These are phyloP conservation scores for Lachnellula subtilissima DNA, from an alignment of 2,329 filamentous ascomycete genomes.

Conservation along the genomic window DNA sequence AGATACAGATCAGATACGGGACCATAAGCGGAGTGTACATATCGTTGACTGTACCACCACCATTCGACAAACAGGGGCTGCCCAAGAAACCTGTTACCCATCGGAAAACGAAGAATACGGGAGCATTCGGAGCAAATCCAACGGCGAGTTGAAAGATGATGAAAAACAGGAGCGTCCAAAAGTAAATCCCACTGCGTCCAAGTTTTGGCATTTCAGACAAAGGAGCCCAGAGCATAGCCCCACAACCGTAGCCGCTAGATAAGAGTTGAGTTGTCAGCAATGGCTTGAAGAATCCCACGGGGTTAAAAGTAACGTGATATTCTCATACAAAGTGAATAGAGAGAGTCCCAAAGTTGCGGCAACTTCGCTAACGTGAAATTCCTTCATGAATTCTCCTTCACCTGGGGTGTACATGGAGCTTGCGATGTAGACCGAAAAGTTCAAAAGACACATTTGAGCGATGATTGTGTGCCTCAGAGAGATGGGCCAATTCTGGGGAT, in stretches of 20 bases:
- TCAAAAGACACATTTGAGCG: constrained; percentile 47
- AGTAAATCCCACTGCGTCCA: constrained; percentile 62
- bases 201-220: constrained; percentile 59
- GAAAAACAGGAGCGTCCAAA: constrained; percentile 61
- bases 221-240: constrained; percentile 59
- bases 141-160: constrained; percentile 60
- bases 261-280: neutral
- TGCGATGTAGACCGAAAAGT: constrained; percentile 50
- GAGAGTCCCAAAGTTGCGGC: neutral
- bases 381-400: constrained; percentile 41
- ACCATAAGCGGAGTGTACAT: constrained; percentile 47
- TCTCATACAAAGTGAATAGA: neutral
- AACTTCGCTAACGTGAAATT: constrained; percentile 45
- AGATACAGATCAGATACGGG: constrained; percentile 52
- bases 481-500: constrained; percentile 48
- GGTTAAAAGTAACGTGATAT: neutral
- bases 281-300: neutral
- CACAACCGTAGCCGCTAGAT: constrained; percentile 49
- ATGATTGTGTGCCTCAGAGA: constrained; percentile 37
- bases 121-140: constrained; percentile 47
- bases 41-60: constrained; percentile 44
- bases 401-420: constrained; percentile 42
- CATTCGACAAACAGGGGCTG: constrained; percentile 55
- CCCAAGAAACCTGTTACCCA: constrained; percentile 62
- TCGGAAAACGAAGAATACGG: constrained; percentile 55